Evolutionary conservation across 352 stramenopile genomes (phyloP), one percentile per base, ranked within the genome.

Genomic region (Pythium folliculosum): DNA sequence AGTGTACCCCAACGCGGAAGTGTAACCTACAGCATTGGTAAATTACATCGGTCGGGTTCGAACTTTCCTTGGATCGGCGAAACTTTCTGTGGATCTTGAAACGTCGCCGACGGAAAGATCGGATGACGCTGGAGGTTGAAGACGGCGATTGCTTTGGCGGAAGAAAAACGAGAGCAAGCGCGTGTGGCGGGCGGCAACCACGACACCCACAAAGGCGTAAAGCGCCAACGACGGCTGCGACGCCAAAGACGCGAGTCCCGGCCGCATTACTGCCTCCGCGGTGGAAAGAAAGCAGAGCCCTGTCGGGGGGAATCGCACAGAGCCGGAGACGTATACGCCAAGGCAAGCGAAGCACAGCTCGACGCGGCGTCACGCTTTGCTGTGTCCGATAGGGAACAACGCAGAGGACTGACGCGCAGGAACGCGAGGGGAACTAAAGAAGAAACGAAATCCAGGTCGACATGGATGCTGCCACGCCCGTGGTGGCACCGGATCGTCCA

Each of bases 11-110:
- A n/a, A n/a, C 9, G 38, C 40, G 17, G 40, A 47, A 47, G 40
- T n/a, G 40, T 53, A 62, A 53, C 16, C 27, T 53, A 62, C 53
- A 43, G 19, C 0, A 30, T 43, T 19, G 13, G 45, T 38, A 63
- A 44, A 23, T 63, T 63, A 63, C 56, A n/a, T 40, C 13, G 10
- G 5, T 19, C n/a, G 40, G 12, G 14, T 47, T 47, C 14, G 40
- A 47, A 21, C 5, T 21, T n/a, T 47, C 17, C 40, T n/a, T 21
- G 40, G 40, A n/a, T 58, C 5, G 0, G 19, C 21, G 27, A 58
- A 65, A 65, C 3, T 30, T 67, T 69, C 62, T 30, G 30, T 58
- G 44, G 63, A 70, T 65, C 64, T 71, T 65, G 50, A 71, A 65
- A 54, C 30, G 64, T 54, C 64, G 56, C 25, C n/a, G 23, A 44